These are phyloP conservation scores for Trametes versicolor DNA, from an alignment of 1,284 basidiomycete genomes.

Conservation along the genomic window DNA sequence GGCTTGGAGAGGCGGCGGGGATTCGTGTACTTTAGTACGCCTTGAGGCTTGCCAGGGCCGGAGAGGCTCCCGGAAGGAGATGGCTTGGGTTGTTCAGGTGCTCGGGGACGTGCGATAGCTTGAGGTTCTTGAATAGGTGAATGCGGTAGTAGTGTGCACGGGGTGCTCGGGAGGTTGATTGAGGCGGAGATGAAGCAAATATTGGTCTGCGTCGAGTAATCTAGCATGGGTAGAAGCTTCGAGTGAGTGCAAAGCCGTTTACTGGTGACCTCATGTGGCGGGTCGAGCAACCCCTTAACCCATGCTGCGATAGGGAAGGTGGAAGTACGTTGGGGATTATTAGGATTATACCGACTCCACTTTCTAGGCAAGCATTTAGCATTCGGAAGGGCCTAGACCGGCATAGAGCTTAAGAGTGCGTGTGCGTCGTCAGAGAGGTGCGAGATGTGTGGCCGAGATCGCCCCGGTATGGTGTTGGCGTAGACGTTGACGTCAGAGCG, in stretches of 20 bases:
- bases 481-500: neutral
- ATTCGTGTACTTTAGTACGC: conserved; percentile 18
- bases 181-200: neutral
- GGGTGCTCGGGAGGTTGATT: neutral
- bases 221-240: neutral
- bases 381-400: neutral
- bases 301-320: neutral
- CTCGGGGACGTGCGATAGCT: neutral
- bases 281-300: neutral
- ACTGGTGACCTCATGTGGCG: neutral
- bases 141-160: neutral
- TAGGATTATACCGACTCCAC: conserved; percentile 1
- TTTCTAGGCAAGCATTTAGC: neutral
- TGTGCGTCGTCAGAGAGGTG: neutral
- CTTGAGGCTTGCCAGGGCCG: conserved; percentile 11
- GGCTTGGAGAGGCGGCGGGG: conserved; percentile 4
- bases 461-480: neutral
- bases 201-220: neutral
- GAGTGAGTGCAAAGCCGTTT: neutral
- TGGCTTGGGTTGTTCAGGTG: neutral
- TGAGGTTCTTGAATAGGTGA: neutral
- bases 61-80: neutral
- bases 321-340: neutral
- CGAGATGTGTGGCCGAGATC: neutral
- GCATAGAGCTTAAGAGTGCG: neutral